Base-by-base conservation (phyloP, 805 yeast species). In the Zygotorulaspora danielsina region DNA sequence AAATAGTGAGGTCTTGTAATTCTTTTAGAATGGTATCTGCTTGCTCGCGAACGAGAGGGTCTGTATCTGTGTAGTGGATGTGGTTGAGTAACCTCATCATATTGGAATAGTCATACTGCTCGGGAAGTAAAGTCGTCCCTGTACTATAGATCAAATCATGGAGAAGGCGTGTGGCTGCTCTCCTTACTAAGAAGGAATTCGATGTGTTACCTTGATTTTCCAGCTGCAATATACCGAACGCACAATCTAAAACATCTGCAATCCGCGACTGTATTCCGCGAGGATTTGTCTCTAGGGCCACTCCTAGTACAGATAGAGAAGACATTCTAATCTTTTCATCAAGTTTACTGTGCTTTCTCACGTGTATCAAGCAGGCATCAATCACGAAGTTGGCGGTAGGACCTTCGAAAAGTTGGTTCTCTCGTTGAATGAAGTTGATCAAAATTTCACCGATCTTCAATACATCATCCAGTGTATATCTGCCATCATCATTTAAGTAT, bases 381-480 rank as follows among this genome's bases (percentile, higher is more conserved):
- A 76, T 69, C 4, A 87, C 56, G 1, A 52, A 36, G 7, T 61
- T 62, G 0, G 79, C 75, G 2, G 62, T 19, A 0, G 52, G 49
- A 2, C 81, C 81, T 0, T 66, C 47, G 25, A 81, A 70, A 1
- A 77, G 48, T 42, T 72, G 72, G 28, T 73, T 73, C 18, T 75
- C 59, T 2, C 57, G 50, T 42, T 71, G 75, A 19, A 88, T 67
- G 44, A 71, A 78, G 19, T 84, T 71, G 18, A 77, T 60, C 1
- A 90, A 49, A 1, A 84, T 93, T 57, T 90, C 98, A 21, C 97
- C 97, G 12, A 85, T 65, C 43, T 84, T 75, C 34, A 93, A 63
- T n/a, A 81, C 64, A 40, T 79, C 83, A 53, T 88, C 96, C 1
- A 85, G 31, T 15, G 64, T 69, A 12, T 47, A 49, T 6, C 46